Base-by-base conservation (phyloP, 2,329 filamentous ascomycete genomes). In the Fusarium chaquense region DNA sequence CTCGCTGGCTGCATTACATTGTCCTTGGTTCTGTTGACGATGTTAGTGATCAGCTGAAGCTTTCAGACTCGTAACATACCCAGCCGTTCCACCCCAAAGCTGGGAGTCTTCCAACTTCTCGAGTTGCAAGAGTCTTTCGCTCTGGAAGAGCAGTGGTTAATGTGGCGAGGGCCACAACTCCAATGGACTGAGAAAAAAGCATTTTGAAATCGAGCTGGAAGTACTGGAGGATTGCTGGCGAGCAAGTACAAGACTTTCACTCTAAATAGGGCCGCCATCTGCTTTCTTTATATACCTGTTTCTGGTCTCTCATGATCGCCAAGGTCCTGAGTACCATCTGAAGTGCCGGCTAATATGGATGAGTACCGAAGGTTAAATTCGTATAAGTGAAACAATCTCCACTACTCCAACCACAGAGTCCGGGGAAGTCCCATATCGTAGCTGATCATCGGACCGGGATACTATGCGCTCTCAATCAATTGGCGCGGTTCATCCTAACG, bases 1-100 rank as follows among this genome's bases (percentile, higher is more conserved):
- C 50, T 64, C 61, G 15, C 61, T 64, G 13, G 61, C 61, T 12
- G 61, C 61, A 22, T 64, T 58, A 2, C 61, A 64, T 64, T 64
- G 61, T 30, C 59, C 61, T 33, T 64, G 61, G n/a, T 64, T 64
- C 61, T 64, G 20, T 9, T 12, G 3, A 15, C 1, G 12, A 8
- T 45, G 22, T 64, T 10, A 64, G 26, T 16, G 20, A 46, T 11
- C 9, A 20, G 0, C 3, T 2, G 1, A 6, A 20, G 30, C 3
- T 12, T 28, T 51, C 6, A 3, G 6, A 13, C 13, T 18, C 4
- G 6, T 5, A n/a, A 28, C 36, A 38, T 30, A 63, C 60, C 60
- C 61, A 64, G 16, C 61, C 61, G n/a, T 64, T 64, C 61, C 61
- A 64, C 13, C 61, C 61, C 22, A 64, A 26, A 64, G 61, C 59